Base-by-base conservation (phyloP, 768 basidiomycete genomes). In the Hebeloma cylindrosporum region DNA sequence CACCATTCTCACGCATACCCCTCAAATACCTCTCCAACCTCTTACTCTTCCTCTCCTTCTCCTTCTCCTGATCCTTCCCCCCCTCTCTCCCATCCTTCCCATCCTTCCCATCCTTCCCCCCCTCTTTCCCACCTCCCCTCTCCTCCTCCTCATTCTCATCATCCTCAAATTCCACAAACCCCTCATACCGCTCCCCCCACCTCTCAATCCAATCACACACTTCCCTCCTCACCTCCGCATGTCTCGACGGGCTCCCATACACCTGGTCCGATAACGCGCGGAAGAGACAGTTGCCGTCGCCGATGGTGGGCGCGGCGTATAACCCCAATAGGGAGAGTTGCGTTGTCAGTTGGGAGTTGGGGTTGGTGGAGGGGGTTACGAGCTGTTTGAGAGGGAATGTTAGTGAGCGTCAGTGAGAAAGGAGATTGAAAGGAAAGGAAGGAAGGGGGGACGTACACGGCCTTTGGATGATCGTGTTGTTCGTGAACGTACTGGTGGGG, bases 211-310 rank as follows among this genome's bases (percentile, higher is more conserved):
- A 92, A 58, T 88, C 82, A 64, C 90, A 93, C 30, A 94, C 82
- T 27, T 88, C 80, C 52, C 74, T 65, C 35, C 93, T 74, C 17
- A 94, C 73, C 45, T 79, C 74, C 27, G 73, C 64, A 53, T 95
- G 92, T 41, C 75, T 70, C 9, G 80, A 75, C 9, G 83, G 80
- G 2, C 85, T 74, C 48, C 93, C 93, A 53, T 85, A 81, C 13
- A 92, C 72, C 63, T 95, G 93, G 67, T 95, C 93, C 34, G 85
- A 83, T 43, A 94, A 74, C 0, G 93, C 90, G 34, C 92, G 84
- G 67, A 94, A 96, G 51, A 96, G 79, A 65, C 93, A 96, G 68
- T 94, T 95, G 35, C 93, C 93, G 64, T 95, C 88, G 39, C 90
- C 92, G 31, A 90, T 65, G 13, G 88, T 94, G 52, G 81, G 74